Conservation (phyloP, 345 rosid genomes). For the Angophora floribunda region DNA sequence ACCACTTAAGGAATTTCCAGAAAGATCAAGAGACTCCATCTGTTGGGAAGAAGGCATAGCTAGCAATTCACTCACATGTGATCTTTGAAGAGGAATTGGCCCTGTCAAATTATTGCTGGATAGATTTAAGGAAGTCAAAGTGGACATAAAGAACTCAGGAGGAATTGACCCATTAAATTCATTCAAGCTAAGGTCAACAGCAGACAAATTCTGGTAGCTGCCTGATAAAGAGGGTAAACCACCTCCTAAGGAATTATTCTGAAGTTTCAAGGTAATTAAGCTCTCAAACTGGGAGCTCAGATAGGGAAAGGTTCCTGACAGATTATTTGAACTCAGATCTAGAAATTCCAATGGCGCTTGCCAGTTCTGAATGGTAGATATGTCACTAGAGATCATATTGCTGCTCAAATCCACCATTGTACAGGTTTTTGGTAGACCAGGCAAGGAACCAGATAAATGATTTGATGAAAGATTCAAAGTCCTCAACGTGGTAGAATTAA, state of each 20-base stretch:
- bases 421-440: constrained; percentile 30
- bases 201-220: constrained; percentile 29
- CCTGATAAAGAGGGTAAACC: constrained; percentile 49
- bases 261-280: constrained; percentile 42
- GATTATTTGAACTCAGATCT: constrained; percentile 78
- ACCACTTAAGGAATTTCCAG: constrained; percentile 60
- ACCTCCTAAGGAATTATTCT: constrained; percentile 63
- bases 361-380: constrained; percentile 57
- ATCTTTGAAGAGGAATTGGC: constrained; percentile 49
- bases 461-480: constrained; percentile 75
- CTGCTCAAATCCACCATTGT: constrained; percentile 57
- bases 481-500: constrained; percentile 55
- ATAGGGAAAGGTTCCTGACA: constrained; percentile 68
- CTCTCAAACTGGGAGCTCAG: constrained; percentile 40
- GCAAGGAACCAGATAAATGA: constrained; percentile 62
- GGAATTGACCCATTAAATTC: constrained; percentile 59
- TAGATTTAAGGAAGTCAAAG: constrained; percentile 65
- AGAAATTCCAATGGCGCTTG: constrained; percentile 51
- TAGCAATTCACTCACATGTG: constrained; percentile 51
- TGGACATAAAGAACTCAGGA: constrained; percentile 38
- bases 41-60: constrained; percentile 27
- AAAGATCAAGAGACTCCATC: constrained; percentile 88
- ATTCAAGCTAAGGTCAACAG: constrained; percentile 74
- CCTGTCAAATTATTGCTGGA: constrained; percentile 68
- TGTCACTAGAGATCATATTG: constrained; percentile 55